These are phyloP conservation scores for Phtheirospermum japonicum DNA, from an alignment of 257 asterid species.

Conservation along the genomic window DNA sequence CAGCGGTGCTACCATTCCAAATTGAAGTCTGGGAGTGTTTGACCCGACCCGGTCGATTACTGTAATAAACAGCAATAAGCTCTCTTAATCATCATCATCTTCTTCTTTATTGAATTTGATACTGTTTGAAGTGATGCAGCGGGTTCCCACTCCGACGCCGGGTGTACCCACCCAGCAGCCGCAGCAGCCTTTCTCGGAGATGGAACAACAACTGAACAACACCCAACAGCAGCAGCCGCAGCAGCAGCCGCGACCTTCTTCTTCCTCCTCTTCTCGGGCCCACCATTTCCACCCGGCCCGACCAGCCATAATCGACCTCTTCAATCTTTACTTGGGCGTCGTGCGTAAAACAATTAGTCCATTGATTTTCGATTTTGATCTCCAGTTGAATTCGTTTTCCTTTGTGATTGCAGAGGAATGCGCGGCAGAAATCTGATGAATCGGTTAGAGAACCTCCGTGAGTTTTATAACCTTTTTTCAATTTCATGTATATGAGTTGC, in stretches of 20 bases:
- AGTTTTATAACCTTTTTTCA: constrained; percentile 30
- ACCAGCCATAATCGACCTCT: constrained; percentile 66
- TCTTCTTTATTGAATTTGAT: too few species aligned
- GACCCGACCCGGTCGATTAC: too few species aligned
- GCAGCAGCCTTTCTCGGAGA: constrained; percentile 34
- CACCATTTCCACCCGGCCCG: constrained; percentile 82
- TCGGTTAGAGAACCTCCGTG: constrained; percentile 74
- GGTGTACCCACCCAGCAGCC: constrained; percentile 28
- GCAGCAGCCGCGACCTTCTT: constrained; percentile 46
- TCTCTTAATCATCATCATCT: too few species aligned
- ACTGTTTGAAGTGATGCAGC: constrained; percentile 34
- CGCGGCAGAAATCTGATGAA: constrained; percentile 67
- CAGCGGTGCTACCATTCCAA: too few species aligned
- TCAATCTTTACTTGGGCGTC: constrained; percentile 78
- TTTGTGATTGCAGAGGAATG: constrained; percentile 48
- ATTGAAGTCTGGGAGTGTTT: too few species aligned
- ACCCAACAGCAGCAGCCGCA: constrained; percentile 24
- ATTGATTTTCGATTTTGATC: not conserved
- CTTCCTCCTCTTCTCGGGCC: constrained; percentile 59
- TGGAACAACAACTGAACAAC: constrained; percentile 58
- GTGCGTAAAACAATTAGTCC: constrained; percentile 31
- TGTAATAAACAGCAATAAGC: too few species aligned
- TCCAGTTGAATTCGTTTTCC: constrained; percentile 2
- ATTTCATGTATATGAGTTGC: too few species aligned
- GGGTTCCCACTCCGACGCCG: constrained; percentile 43